A percentile compares a stretch with the other conserved stretches of the same genome.
Conservation (phyloP, 495 filamentous ascomycete species). For the Baudoinia panamericana region DNA sequence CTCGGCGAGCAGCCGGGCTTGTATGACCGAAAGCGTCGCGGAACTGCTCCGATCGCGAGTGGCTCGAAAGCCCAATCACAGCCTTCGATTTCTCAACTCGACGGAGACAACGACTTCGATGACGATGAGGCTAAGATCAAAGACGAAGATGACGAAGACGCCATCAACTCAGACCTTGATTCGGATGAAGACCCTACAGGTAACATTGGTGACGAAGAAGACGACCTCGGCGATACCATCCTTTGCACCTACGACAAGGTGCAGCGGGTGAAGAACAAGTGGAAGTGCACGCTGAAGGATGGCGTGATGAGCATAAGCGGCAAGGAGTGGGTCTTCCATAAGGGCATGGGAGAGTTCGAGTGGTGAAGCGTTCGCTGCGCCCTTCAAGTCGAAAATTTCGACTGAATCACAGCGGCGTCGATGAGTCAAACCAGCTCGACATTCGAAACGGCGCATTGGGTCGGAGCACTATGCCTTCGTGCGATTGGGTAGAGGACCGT, state of each 20-base stretch:
- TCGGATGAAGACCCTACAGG: slow-evolving; percentile 67
- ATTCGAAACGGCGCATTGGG: too few relatives aligned
- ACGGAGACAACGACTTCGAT: slow-evolving; percentile 46
- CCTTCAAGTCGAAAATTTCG: slow-evolving; percentile 32
- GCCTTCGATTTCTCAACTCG: slow-evolving; percentile 41
- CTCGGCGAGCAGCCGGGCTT: slow-evolving; percentile 25
- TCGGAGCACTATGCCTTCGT: too few relatives aligned
- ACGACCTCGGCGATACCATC: slow-evolving; percentile 34
- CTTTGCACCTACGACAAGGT: slow-evolving; percentile 99
- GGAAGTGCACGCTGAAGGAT: slow-evolving; percentile 98
- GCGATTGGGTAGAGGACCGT: too few relatives aligned
- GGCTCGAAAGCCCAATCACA: not conserved
- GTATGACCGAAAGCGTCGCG: slow-evolving; percentile 26
- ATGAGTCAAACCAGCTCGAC: too few relatives aligned
- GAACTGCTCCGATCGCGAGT: slow-evolving; percentile 9
- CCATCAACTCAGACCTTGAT: slow-evolving; percentile 97
- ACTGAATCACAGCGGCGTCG: slow-evolving; percentile 35
- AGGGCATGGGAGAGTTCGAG: slow-evolving; percentile 91
- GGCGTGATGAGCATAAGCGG: slow-evolving; percentile 82
- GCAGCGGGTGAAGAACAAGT: slow-evolving; percentile 98
- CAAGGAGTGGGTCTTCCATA: slow-evolving; percentile 86
- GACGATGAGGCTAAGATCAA: slow-evolving; percentile 42
- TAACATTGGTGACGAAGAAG: slow-evolving; percentile 67
- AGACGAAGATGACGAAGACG: slow-evolving; percentile 70
- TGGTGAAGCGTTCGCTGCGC: slow-evolving; percentile 49